Percentiles rank a stretch among this genome's conserved stretches.
Evolutionary conservation across 768 basidiomycete genomes (phyloP).

Genomic region (Russula compacta): DNA sequence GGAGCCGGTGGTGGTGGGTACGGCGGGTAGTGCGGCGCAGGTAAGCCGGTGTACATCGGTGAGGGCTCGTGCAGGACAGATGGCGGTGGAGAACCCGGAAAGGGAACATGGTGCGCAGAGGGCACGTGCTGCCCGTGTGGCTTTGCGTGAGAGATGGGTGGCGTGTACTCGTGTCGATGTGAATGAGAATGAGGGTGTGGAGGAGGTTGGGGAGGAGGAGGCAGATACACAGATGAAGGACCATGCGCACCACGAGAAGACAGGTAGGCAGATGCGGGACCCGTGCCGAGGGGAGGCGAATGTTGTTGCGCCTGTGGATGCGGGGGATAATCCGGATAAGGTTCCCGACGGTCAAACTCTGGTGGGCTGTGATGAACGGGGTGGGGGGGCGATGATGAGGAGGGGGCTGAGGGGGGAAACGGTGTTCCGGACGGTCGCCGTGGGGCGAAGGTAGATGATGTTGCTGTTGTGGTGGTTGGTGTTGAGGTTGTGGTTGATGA

Average conservation of each 20-base stretch:
- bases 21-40: slow-evolving; percentile 12
- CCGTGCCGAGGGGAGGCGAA: slow-evolving; percentile 6
- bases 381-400: slow-evolving; percentile 19
- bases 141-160: slow-evolving; percentile 12
- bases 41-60: slow-evolving; percentile 25
- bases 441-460: slow-evolving; percentile 23
- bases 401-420: slow-evolving; percentile 18
- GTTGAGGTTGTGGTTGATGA: slow-evolving; percentile 25
- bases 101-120: slow-evolving; percentile 13
- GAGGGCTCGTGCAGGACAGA: slow-evolving; percentile 24
- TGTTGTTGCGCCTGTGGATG: slow-evolving; percentile 17
- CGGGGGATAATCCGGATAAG: slow-evolving; percentile 12
- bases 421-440: slow-evolving; percentile 22
- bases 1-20: slow-evolving; percentile 24
- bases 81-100: slow-evolving; percentile 15
- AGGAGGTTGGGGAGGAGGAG: slow-evolving; percentile 19
- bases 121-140: slow-evolving; percentile 9
- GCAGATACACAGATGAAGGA: slow-evolving; percentile 15
- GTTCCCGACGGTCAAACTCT: slow-evolving; percentile 17
- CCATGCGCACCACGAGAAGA: slow-evolving; percentile 22
- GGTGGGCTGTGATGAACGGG: slow-evolving; percentile 17
- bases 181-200: slow-evolving; percentile 19
- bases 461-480: slow-evolving; percentile 21
- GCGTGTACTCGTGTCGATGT: slow-evolving; percentile 21
- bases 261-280: slow-evolving; percentile 7